Base-by-base conservation (phyloP, 192 early-diverging fungal genomes). In the Diversispora eburnea region DNA sequence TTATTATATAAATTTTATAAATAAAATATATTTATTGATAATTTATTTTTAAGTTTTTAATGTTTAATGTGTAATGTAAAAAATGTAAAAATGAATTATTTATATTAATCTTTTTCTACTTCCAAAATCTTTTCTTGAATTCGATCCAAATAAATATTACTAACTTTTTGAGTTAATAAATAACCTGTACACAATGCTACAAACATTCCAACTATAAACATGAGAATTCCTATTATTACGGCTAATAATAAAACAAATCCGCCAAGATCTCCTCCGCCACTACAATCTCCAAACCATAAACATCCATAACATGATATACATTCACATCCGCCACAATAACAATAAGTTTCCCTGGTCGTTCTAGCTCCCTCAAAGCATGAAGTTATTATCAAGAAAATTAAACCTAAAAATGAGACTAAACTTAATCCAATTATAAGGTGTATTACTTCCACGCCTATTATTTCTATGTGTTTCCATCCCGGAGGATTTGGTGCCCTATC, bases 361-460 rank as follows among this genome's bases (percentile, higher is more conserved):
- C 33, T 2, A 59, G 8, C 19, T 12, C 52, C 55, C 43, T 22
- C 10, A 15, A 2, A 19, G 41, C 43, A 59, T 58, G 25, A 10
- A 17, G n/a, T 5, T 45, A 41, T 46, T 12, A 19, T 3, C 5
- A 70, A 55, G 45, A 69, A 69, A 17, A 52, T 4, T 55, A 55
- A 19, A n/a, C 69, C 55, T 5, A 42, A 46, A 70, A 4, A 42
- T 58, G 69, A 70, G 52, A 70, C 3, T 45, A 58, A 22, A 15
- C 9, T 22, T 19, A 47, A 45, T 19, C 69, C 55, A 45, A n/a
- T 45, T 41, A 70, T 48, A 45, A 57, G 41, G 8, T 55, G 13
- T 47, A 57, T n/a, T 19, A 46, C 3, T 12, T 20, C 8, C 19
- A 58, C 5, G 2, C 33, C 12, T 19, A 68, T 54, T 33, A 68